Evolutionary conservation across 331 rosid genomes (phyloP), one percentile per base, ranked within the genome.

Genomic region (Arachis monticola): DNA sequence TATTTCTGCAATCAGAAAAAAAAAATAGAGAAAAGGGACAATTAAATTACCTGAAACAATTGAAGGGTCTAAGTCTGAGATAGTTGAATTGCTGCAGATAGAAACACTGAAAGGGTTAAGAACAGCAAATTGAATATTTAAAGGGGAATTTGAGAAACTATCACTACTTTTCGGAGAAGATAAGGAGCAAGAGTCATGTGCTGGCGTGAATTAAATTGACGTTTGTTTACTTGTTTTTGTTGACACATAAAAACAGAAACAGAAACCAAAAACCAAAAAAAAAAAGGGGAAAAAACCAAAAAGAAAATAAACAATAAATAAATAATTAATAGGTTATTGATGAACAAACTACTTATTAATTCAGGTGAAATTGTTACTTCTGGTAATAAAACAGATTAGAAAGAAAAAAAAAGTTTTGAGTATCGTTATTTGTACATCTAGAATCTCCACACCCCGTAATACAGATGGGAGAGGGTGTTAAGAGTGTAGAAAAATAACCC

Each of bases 41-140:
- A 14, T 10, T 3, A 56, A 51, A 64, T 73, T 57, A 77, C 84
- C 87, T 67, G 2, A 0, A 31, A 78, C 4, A 71, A 69, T n/a
- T 32, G 60, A 48, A 11, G 14, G 70, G 12, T 13, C 40, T 35
- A 35, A 35, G 40, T 35, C 3, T 30, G 53, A 5, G 62, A 81
- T 30, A 30, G 50, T 22, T 47, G 0, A 82, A 67, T 0, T 1
- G 2, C 41, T 40, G 55, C 2, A 55, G 17, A 0, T 3, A 55
- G 17, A 0, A 69, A 46, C 53, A 41, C 45, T 27, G 55, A 58
- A 58, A 57, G 40, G 60, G 1, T 30, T 62, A 70, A 22, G 60
- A 75, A 79, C 53, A 14, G 30, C 5, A 65, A 77, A 4, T 17
- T 12, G 35, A 14, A 44, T 63, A 67, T 17, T 77, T 48, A 73